Evolutionary conservation across 495 filamentous ascomycete genomes (phyloP).

Genomic region (Aspergillus cristatus): DNA sequence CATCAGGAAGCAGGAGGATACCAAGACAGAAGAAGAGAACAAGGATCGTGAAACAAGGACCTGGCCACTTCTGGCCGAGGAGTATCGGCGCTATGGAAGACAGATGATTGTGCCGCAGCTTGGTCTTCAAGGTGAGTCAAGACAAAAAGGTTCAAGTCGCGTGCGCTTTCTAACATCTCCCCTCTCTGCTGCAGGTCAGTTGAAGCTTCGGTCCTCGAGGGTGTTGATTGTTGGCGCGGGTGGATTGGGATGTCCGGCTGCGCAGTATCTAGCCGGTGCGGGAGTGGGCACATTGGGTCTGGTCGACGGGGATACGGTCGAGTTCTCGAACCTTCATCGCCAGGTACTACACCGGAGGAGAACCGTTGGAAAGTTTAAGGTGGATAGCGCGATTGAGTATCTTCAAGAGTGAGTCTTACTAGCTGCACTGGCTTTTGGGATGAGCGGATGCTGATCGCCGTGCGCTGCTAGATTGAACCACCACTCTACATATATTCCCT

Average conservation of each 20-base stretch:
- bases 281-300: slow-evolving; percentile 78
- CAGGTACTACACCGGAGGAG: slow-evolving; percentile 71
- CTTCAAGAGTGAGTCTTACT: slow-evolving; percentile 48
- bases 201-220: slow-evolving; percentile 57
- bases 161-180: no score
- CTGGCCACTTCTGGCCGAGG: slow-evolving; percentile 56
- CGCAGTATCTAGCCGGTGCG: slow-evolving; percentile 79
- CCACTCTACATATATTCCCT: slow-evolving; percentile 48
- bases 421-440: not conserved
- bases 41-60: slow-evolving; percentile 16
- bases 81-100: slow-evolving; percentile 79
- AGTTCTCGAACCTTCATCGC: slow-evolving; percentile 85
- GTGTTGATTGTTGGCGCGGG: slow-evolving; percentile 88
- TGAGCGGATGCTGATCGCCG: no score
- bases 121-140: slow-evolving; percentile 59
- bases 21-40: not conserved
- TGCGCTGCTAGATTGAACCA: slow-evolving; percentile 63
- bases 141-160: not conserved
- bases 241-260: slow-evolving; percentile 85
- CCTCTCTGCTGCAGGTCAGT: slow-evolving; percentile 51
- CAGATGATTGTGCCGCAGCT: slow-evolving; percentile 88
- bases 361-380: slow-evolving; percentile 70
- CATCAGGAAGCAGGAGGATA: slow-evolving; percentile 2
- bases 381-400: slow-evolving; percentile 64
- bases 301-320: slow-evolving; percentile 80